A percentile compares a stretch with the other conserved stretches of the same genome.
These are phyloP conservation scores for Cystofilobasidium bisporidii DNA, from an alignment of 768 basidiomycete genomes.

Conservation along the genomic window DNA sequence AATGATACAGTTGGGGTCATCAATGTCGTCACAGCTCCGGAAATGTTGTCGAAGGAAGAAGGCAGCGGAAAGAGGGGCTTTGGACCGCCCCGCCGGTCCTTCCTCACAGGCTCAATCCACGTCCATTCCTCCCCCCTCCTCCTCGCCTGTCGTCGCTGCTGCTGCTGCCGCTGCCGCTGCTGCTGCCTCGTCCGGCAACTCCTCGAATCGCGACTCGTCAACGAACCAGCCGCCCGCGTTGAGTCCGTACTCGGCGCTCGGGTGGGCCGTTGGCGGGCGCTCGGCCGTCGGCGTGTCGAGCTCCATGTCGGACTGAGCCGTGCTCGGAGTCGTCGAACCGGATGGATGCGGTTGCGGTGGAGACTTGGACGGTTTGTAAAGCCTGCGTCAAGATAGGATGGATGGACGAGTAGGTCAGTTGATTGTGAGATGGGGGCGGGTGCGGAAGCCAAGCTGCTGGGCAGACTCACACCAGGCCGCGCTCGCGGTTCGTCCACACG, in stretches of 20 bases:
- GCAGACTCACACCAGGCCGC: conserved; percentile 2
- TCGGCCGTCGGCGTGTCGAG: neutral
- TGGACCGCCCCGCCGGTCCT: too few relatives aligned
- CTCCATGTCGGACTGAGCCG: neutral
- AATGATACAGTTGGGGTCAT: neutral
- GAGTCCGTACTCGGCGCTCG: neutral
- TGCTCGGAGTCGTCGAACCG: too few relatives aligned
- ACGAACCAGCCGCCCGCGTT: conserved; percentile 7
- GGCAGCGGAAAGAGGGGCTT: too few relatives aligned
- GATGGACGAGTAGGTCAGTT: neutral
- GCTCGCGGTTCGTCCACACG: neutral
- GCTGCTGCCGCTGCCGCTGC: neutral
- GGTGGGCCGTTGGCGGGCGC: neutral
- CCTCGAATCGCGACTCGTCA: conserved; percentile 8
- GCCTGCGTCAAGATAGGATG: neutral
- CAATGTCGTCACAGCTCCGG: neutral
- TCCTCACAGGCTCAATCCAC: neutral
- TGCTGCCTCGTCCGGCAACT: neutral
- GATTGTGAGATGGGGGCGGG: neutral
- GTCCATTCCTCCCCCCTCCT: conserved; percentile 7
- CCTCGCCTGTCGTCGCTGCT: neutral
- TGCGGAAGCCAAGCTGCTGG: neutral
- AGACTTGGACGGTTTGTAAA: neutral
- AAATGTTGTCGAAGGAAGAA: too few relatives aligned
- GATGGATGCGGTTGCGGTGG: neutral